Conservation (phyloP, 2,329 filamentous ascomycete species). For the Penicillium brevicompactum region DNA sequence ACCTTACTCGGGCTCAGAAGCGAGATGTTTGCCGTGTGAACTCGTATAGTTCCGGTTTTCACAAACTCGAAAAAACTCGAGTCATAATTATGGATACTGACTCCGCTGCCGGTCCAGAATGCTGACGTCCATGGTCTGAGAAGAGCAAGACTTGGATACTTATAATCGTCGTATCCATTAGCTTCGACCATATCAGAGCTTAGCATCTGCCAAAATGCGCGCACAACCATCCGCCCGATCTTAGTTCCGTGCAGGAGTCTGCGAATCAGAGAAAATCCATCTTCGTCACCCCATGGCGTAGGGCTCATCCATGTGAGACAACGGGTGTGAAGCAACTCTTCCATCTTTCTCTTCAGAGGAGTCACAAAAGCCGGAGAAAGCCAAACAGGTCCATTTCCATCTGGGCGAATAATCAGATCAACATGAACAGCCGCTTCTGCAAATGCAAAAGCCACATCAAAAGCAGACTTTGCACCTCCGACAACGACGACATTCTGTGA, state of each 20-base stretch:
- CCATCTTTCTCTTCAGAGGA: constrained; percentile 62
- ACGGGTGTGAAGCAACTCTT: constrained; percentile 63
- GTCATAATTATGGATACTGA: constrained; percentile 61
- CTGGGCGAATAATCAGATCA: not conserved
- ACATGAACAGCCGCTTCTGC: constrained; percentile 54
- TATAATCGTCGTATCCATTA: constrained; percentile 43
- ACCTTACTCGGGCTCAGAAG: constrained; percentile 46
- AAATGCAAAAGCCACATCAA: constrained; percentile 65
- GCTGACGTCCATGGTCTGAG: constrained; percentile 40
- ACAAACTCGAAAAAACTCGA: constrained; percentile 57
- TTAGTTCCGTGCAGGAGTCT: not conserved
- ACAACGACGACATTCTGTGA: constrained; percentile 55
- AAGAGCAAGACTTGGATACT: constrained; percentile 34
- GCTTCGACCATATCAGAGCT: constrained; percentile 46
- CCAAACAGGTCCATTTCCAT: constrained; percentile 58
- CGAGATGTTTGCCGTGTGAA: constrained; percentile 55
- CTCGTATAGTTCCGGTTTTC: constrained; percentile 49
- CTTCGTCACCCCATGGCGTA: constrained; percentile 65
- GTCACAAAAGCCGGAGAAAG: constrained; percentile 63
- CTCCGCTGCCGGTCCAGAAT: constrained; percentile 54
- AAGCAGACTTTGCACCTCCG: constrained; percentile 66
- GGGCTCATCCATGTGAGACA: constrained; percentile 70
- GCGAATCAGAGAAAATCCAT: constrained; percentile 48
- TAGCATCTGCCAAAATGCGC: constrained; percentile 57
- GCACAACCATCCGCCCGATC: not conserved